phyloP scores from a whole-genome alignment of 2,329 filamentous ascomycete genomes.

The Ascochyta lentis region DNA sequence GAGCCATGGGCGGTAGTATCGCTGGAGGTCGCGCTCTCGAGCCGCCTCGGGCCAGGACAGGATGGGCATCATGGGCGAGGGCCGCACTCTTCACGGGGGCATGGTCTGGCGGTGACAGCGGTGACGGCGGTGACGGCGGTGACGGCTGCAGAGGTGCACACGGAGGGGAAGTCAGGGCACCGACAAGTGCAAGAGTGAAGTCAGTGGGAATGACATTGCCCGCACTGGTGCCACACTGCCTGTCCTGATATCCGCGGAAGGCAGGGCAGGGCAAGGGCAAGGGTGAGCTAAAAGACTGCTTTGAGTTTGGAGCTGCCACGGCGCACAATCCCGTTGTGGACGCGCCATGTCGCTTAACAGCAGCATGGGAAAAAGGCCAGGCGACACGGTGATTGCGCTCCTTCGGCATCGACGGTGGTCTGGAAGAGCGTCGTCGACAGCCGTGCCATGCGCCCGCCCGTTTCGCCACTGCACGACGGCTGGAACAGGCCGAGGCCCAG shows the following conservation, averaged over 20 bases:
- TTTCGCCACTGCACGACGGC: not conserved
- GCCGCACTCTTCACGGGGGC: conserved; percentile 17
- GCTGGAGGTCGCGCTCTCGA: conserved; percentile 40
- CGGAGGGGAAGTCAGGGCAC: no score
- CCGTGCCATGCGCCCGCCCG: not conserved
- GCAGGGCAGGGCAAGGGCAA: not conserved
- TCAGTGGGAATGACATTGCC: not conserved
- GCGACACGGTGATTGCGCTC: conserved; percentile 12
- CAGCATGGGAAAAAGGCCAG: not conserved
- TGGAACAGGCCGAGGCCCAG: not conserved
- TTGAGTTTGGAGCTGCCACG: not conserved
- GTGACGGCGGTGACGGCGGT: no score
- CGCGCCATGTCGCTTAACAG: conserved; percentile 9
- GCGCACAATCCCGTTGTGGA: conserved; percentile 14
- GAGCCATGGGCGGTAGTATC: conserved; percentile 47
- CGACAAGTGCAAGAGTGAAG: no score
- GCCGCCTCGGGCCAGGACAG: conserved; percentile 30
- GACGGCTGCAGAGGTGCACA: no score
- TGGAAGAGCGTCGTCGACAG: not conserved
- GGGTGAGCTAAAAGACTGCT: no score
- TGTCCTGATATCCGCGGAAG: conserved; percentile 15
- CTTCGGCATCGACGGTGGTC: conserved; percentile 15
- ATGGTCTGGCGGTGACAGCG: no score
- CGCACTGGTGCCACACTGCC: conserved; percentile 4
- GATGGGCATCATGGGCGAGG: conserved; percentile 22